Evolutionary conservation across 1,284 basidiomycete genomes (phyloP), one percentile per base, ranked within the genome.

Genomic region (Fistulinella cinereoalba): DNA sequence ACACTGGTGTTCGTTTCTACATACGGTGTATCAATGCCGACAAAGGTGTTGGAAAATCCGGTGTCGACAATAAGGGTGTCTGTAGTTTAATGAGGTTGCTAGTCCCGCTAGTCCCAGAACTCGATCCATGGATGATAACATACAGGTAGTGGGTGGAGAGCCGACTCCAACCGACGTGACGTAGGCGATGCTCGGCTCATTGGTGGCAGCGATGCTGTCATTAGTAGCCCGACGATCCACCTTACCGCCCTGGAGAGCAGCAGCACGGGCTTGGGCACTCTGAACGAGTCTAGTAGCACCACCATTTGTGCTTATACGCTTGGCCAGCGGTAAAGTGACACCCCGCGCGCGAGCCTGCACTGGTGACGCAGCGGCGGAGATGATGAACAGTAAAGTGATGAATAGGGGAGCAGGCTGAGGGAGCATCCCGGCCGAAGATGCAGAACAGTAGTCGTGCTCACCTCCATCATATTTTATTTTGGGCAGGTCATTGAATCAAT

Each of bases 11-110:
- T 71, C 1, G 81, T 83, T 50, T 49, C 47, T 16, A 61, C 62
- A 54, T 78, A 86, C 3, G 64, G 8, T 22, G 54, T 68, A 18
- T 40, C 56, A 23, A 81, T 78, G 25, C 83, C 82, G 37, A 85
- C 68, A 84, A 83, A 86, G 12, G 81, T 85, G 68, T 83, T 83
- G 27, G 81, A 81, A 43, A 60, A 65, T 8, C 58, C 57, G n/a
- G n/a, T n/a, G n/a, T n/a, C n/a, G n/a, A n/a, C n/a, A n/a, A n/a
- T n/a, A n/a, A n/a, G n/a, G n/a, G 49, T 40, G 28, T 58, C 68
- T 68, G 37, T 25, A 19, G 16, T 22, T 10, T 21, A 5, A 12
- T 6, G 5, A 22, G 7, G 15, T 6, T n/a, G n/a, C n/a, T n/a
- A n/a, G n/a, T n/a, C n/a, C n/a, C n/a, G n/a, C n/a, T n/a, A n/a